A percentile compares a stretch with the other conserved stretches of the same genome.
Conservation (phyloP, 345 rosid genomes). For the Moringa oleifera region DNA sequence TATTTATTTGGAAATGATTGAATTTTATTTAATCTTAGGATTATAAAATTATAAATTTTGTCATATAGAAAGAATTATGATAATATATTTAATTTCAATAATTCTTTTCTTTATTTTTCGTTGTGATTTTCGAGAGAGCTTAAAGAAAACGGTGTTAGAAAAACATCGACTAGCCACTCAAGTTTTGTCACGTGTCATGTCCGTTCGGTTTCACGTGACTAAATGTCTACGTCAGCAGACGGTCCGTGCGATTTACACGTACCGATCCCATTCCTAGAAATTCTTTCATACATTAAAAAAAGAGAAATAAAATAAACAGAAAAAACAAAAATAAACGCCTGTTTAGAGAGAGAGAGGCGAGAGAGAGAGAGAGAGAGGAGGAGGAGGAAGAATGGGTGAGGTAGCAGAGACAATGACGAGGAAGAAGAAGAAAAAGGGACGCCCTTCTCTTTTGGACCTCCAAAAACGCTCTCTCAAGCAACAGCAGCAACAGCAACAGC, state of each 20-base stretch:
- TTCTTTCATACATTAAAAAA: background rate
- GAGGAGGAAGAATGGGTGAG: constrained; percentile 32
- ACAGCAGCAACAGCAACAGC: constrained; percentile 32
- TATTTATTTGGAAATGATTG: too few species aligned
- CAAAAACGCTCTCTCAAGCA: constrained; percentile 86
- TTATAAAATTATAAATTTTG: too few species aligned
- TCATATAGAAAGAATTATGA: too few species aligned
- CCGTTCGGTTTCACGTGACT: constrained; percentile 22
- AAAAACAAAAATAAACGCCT: constrained; percentile 28
- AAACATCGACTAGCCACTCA: background rate
- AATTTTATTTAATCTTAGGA: too few species aligned
- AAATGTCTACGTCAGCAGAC: constrained; percentile 12
- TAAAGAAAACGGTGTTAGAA: background rate
- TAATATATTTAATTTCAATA: too few species aligned
- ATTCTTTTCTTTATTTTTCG: too few species aligned
- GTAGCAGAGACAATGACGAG: constrained; percentile 51
- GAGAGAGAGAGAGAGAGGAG: constrained; percentile 11
- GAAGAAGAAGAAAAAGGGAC: constrained; percentile 98
- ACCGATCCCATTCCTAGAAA: constrained; percentile 4
- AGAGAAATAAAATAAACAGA: constrained; percentile 13
- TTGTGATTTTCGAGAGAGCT: too few species aligned
- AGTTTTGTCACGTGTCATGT: background rate
- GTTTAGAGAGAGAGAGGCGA: constrained; percentile 20
- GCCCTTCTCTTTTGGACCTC: constrained; percentile 91
- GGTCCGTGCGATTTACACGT: constrained; percentile 18